phyloP scores from a whole-genome alignment of 345 rosid species.

The Lagerstroemia speciosa region DNA sequence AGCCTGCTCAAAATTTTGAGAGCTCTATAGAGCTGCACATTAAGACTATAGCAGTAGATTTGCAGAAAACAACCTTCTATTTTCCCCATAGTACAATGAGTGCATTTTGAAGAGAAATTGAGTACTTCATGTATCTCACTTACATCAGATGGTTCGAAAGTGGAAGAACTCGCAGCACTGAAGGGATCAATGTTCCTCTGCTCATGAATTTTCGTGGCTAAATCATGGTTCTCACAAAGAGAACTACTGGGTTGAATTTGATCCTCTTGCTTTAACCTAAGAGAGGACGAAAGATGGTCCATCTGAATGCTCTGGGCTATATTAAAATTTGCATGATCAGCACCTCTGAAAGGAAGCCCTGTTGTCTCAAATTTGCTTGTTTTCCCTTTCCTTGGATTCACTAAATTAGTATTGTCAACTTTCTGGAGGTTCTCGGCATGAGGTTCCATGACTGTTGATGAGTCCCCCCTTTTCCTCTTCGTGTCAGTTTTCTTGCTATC shows the following conservation, averaged over 20 bases:
- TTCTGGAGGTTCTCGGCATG: slow-evolving; percentile 45
- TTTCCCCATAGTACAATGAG: neutral
- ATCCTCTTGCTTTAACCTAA: slow-evolving; percentile 28
- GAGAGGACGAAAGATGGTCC: slow-evolving; percentile 22
- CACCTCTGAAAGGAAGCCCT: slow-evolving; percentile 34
- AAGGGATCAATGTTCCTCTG: slow-evolving; percentile 11
- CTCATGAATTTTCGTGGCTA: slow-evolving; percentile 9
- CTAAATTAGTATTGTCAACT: slow-evolving; percentile 30
- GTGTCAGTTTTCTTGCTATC: slow-evolving; percentile 47
- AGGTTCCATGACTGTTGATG: slow-evolving; percentile 40
- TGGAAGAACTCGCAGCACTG: slow-evolving; percentile 9
- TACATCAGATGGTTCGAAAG: slow-evolving; percentile 7
- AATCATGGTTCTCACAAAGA: slow-evolving; percentile 10
- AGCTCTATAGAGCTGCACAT: neutral
- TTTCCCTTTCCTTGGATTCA: slow-evolving; percentile 51
- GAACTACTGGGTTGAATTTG: slow-evolving; percentile 25
- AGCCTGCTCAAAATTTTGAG: neutral
- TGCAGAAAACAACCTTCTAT: neutral
- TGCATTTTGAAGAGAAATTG: neutral
- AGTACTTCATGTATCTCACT: neutral
- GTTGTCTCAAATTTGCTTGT: slow-evolving; percentile 49
- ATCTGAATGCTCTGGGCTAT: slow-evolving; percentile 27
- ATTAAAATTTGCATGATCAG: slow-evolving; percentile 27
- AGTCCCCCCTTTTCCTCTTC: slow-evolving; percentile 79
- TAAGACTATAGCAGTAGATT: neutral